Conservation (phyloP, 1,284 basidiomycete genomes). For the Melampsora larici-populina region DNA sequence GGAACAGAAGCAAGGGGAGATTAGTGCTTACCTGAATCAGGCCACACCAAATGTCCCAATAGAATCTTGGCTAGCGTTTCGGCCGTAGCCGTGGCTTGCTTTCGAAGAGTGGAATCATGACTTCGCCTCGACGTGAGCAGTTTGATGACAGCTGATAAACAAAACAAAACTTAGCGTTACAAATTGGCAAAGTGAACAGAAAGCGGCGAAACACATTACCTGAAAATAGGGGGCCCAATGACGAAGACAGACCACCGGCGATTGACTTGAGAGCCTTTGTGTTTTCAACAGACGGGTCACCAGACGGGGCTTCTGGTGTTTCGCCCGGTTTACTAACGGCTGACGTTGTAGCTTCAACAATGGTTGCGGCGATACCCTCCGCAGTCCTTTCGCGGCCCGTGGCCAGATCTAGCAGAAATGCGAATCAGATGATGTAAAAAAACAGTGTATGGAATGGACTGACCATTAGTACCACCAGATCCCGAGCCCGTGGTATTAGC, state of each 20-base stretch:
- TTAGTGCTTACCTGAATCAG: slow-evolving; percentile 59
- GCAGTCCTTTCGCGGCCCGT: neutral
- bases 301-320: neutral
- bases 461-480: neutral
- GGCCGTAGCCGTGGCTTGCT: slow-evolving; percentile 70
- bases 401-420: neutral
- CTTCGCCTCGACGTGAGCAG: slow-evolving; percentile 75
- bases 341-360: slow-evolving; percentile 50
- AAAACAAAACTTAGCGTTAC: slow-evolving; percentile 36
- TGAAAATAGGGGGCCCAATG: slow-evolving; percentile 81
- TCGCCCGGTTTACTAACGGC: slow-evolving; percentile 30
- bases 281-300: slow-evolving; percentile 57
- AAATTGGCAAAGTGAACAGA: neutral
- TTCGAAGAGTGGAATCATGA: slow-evolving; percentile 70
- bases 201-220: slow-evolving; percentile 59
- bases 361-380: neutral
- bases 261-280: slow-evolving; percentile 76
- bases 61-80: slow-evolving; percentile 69
- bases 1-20: slow-evolving; percentile 13
- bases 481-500: neutral
- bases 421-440: neutral
- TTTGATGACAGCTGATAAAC: slow-evolving; percentile 69
- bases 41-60: slow-evolving; percentile 66
- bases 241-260: slow-evolving; percentile 71
- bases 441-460: too few species aligned